Percentiles rank a stretch among this genome's conserved stretches.
These are phyloP conservation scores for Fusarium pseudocircinatum DNA, from an alignment of 2,329 filamentous ascomycete genomes.

Conservation along the genomic window DNA sequence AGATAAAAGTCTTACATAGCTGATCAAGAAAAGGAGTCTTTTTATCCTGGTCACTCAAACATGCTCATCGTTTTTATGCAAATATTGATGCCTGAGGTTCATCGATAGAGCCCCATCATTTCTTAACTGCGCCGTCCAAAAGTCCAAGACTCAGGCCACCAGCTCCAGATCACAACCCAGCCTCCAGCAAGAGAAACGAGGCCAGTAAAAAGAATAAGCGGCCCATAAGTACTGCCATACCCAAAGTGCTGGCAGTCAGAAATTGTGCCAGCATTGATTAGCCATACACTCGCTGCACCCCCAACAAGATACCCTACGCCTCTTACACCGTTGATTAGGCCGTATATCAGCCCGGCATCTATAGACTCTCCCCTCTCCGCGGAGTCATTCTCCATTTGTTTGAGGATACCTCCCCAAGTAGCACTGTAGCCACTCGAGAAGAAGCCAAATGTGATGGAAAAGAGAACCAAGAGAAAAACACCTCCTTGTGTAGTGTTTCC, in stretches of 20 bases:
- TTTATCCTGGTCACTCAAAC: fast-evolving
- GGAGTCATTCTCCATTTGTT: background rate
- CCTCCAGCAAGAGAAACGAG: background rate
- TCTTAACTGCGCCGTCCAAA: background rate
- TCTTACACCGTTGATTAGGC: background rate
- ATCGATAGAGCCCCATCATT: fast-evolving
- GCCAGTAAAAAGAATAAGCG: background rate
- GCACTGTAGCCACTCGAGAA: background rate
- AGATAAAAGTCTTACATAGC: background rate
- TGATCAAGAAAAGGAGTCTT: background rate
- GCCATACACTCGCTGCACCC: background rate
- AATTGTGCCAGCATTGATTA: background rate
- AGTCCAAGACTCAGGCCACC: background rate
- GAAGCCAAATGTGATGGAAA: background rate
- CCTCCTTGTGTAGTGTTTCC: background rate
- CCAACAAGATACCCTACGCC: background rate
- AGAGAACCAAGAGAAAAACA: background rate
- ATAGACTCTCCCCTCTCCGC: background rate
- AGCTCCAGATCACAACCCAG: background rate
- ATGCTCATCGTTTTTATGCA: background rate
- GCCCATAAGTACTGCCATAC: background rate
- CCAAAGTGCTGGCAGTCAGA: background rate
- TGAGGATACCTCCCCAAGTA: background rate
- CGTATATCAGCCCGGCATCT: background rate
- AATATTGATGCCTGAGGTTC: fast-evolving